Base-by-base conservation (phyloP, 129 eudicot species). In the Solidago caesia region DNA sequence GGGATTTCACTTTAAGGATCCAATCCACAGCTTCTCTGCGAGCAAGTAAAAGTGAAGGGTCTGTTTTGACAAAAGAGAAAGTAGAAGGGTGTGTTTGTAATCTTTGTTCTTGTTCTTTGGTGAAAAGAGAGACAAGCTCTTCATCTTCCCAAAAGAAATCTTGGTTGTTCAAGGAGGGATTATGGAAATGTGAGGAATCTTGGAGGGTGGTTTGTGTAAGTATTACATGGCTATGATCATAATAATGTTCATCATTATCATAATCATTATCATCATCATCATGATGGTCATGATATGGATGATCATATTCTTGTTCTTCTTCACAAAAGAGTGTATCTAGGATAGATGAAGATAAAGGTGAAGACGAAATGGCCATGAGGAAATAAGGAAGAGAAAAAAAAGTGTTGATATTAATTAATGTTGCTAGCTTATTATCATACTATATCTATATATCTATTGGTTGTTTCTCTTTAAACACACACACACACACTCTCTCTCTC, bases 101-200 rank as follows among this genome's bases (percentile, higher is more conserved):
- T 43, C 7, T n/a, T 77, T 68, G 83, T 76, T 82, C 76, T 49
- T 83, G 75, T 73, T 92, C 97, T 82, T 88, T 93, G 9, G 68
- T 41, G 76, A 93, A 86, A 52, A 93, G 87, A 46, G 89, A 76
- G 2, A 81, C 67, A 47, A 93, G 96, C 65, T 93, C 97, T 56
- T 88, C 97, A 76, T 88, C 96, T 67, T 90, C 98, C 97, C 97
- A 93, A 51, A 72, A 76, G 82, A 93, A 76, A 74, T 90, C 98
- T 70, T 85, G 91, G 12, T 65, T 58, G 69, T 85, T 52, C 58
- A 71, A 29, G 53, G 73, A 67, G 10, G 78, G 52, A 29, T 27
- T 8, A 44, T 46, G 79, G 56, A 79, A 62, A 66, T 73, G 63
- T 2, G 79, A 46, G 48, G 49, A 79, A 66, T 55, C 74, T 72